Evolutionary conservation across 1,284 basidiomycete genomes (phyloP), one percentile per base, ranked within the genome.

Genomic region (Fistulina hepatica): DNA sequence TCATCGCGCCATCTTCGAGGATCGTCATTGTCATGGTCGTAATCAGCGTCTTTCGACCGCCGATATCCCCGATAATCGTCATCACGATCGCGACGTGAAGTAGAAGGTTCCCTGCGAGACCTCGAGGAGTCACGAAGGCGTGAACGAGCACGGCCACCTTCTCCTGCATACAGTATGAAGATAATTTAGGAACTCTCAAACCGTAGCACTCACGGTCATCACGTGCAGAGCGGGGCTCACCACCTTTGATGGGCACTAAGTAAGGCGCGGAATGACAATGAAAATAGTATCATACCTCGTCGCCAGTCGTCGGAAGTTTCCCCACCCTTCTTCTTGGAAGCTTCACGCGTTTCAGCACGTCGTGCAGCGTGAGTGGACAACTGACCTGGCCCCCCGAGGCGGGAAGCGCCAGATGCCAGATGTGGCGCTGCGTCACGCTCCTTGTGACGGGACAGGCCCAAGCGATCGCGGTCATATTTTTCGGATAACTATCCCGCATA

Each of bases 401-500:
- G 64, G 5, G 64, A 57, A 31, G 65, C 52, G 44, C 63, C 65
- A 15, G 65, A 47, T 33, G 59, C 52, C 25, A 80, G 63, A 57
- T 82, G 80, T 27, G 78, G 71, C 15, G 76, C 70, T 37, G 68
- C 48, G 43, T 85, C 82, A 50, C 81, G 67, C 46, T 85, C 81
- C 52, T 82, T 80, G 41, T 59, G 65, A 34, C 80, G 67, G 57
- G 43, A 72, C 41, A 73, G 59, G 28, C 71, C 71, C 32, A 81
- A 67, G 25, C 81, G 76, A 51, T 88, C 84, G 30, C 85, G 77
- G 60, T 88, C 82, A 52, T 80, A 86, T 56, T 83, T 85, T 57
- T 86, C 83, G 16, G 84, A 86, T 16, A 86, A 65, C 82, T 88
- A 44, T 4, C 25, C 38, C 42, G 39, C 17, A 12, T 32, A 23